These are phyloP conservation scores for Dactylellina leptospora DNA, from an alignment of 2,329 filamentous ascomycete genomes.

Conservation along the genomic window DNA sequence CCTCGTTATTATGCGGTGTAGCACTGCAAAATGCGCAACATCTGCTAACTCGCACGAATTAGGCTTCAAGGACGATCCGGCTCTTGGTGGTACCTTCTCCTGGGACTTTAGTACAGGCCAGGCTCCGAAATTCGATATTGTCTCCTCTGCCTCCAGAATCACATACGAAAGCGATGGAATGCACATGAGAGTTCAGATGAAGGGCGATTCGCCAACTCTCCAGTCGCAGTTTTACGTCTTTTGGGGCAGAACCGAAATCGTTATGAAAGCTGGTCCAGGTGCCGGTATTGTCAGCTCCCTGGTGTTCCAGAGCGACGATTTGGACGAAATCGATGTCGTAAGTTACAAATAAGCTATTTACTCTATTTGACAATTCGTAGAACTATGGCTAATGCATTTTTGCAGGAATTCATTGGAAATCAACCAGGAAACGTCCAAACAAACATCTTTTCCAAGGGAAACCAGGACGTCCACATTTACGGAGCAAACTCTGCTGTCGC, in stretches of 20 bases:
- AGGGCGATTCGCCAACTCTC: conserved; percentile 70
- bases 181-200: conserved; percentile 37
- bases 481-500: conserved; percentile 78
- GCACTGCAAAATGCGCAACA: not conserved
- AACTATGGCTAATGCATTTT: not conserved
- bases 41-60: conserved; percentile 15
- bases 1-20: not conserved
- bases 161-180: conserved; percentile 35
- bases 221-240: conserved; percentile 97
- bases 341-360: not conserved
- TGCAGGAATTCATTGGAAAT: conserved; percentile 82
- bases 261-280: conserved; percentile 85
- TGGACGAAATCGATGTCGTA: conserved; percentile 91
- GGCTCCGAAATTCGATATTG: conserved; percentile 35
- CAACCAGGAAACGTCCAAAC: conserved; percentile 80
- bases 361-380: not conserved
- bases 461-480: conserved; percentile 84
- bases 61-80: conserved; percentile 54
- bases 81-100: conserved; percentile 55
- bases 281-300: conserved; percentile 91
- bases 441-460: conserved; percentile 96
- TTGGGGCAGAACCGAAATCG: conserved; percentile 91
- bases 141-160: conserved; percentile 62
- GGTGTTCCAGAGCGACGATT: conserved; percentile 86
- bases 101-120: conserved; percentile 66